Evolutionary conservation across 1,284 basidiomycete species (phyloP), one percentile per base, ranked within the genome.

Genomic region (Testicularia cyperi): DNA sequence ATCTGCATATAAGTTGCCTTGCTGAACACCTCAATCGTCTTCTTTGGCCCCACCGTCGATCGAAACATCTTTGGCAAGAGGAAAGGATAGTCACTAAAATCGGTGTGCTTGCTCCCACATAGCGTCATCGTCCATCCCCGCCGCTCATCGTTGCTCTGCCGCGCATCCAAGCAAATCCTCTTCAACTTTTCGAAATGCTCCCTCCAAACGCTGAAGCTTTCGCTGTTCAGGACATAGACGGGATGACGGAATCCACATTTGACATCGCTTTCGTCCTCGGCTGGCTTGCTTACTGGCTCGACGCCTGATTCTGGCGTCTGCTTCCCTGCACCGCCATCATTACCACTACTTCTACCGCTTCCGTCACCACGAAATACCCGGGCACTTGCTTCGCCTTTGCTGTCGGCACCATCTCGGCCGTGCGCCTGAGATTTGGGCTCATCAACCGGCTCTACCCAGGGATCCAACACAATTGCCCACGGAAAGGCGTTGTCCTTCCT

Each of bases 61-160:
- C 67, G 38, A 24, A 73, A 70, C 19, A 73, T 40, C 34, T 21
- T 52, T 1, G 70, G 69, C 15, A 73, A 39, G 12, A 73, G 36
- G 31, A 57, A 63, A 5, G 70, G 70, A 31, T 67, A 52, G 48
- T 73, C 70, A 20, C 38, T 45, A 30, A 72, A 71, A 35, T 68
- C 65, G 25, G 63, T 49, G 25, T 73, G 69, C 41, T 72, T 64
- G 21, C 58, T 49, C 13, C 70, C 70, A 29, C 48, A 44, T 18
- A 72, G 41, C 16, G 66, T 71, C 38, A 72, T 38, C 28, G 72
- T 44, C 69, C 69, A 73, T 1, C 69, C 70, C 16, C 61, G 56
- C 5, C 49, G 25, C 12, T 47, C 47, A 1, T 13, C 40, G 16
- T 49, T 54, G 1, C 43, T 38, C 28, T 38, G 30, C 9, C 65